Percentiles rank a stretch among this genome's conserved stretches.
Evolutionary conservation across 345 rosid genomes (phyloP).

Genomic region (Carallia pectinifolia): DNA sequence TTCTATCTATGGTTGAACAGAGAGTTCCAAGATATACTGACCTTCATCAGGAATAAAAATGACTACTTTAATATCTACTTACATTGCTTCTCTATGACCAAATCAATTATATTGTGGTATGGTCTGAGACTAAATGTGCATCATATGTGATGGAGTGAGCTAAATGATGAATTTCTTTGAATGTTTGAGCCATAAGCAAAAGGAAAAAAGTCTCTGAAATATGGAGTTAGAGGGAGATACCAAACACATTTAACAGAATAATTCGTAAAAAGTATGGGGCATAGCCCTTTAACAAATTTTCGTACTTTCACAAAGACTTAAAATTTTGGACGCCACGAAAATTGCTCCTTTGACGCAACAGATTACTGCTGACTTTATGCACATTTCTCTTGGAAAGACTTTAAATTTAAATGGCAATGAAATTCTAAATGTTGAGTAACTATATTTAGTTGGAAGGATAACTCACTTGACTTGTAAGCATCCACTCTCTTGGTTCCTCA

Average conservation of each 20-base stretch:
- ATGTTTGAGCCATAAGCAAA: background rate
- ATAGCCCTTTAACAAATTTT: no score
- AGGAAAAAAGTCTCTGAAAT: constrained; percentile 5
- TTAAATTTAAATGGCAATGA: constrained; percentile 1
- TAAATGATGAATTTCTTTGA: constrained; percentile 87
- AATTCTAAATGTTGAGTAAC: background rate
- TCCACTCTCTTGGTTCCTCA: constrained; percentile 48
- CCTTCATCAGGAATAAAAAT: no score
- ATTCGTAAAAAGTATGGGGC: no score
- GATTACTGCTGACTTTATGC: constrained; percentile 62
- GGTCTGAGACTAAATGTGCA: constrained; percentile 31
- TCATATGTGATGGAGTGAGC: constrained; percentile 76
- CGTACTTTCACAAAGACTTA: background rate
- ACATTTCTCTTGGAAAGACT: constrained; percentile 50
- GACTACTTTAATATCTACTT: no score
- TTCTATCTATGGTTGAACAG: no score
- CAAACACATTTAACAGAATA: no score
- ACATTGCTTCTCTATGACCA: no score
- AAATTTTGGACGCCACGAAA: no score
- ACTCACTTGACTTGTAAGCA: constrained; percentile 85
- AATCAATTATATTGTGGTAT: no score
- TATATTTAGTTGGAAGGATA: constrained; percentile 10
- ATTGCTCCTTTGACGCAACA: no score
- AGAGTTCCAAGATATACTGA: no score
- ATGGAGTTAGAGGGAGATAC: constrained; percentile 32